A percentile compares a stretch with the other conserved stretches of the same genome.
phyloP scores from a whole-genome alignment of 306 rosid genomes.

The Corylus heterophylla region DNA sequence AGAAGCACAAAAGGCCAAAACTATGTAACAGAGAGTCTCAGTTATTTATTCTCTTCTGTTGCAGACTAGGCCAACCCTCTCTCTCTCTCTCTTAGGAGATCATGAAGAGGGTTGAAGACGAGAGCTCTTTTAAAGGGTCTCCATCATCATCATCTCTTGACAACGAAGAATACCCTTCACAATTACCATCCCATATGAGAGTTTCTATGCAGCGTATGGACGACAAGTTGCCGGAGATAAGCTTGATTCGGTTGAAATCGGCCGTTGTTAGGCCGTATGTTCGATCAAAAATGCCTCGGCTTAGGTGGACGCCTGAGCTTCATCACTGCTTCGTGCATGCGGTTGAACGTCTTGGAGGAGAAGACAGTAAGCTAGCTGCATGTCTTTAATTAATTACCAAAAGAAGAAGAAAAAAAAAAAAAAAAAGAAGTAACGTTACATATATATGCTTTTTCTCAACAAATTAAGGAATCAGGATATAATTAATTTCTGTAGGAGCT shows the following conservation, averaged over 20 bases:
- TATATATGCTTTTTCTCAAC: neutral
- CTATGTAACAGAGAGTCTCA: constrained; percentile 44
- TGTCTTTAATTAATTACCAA: neutral
- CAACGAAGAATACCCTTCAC: constrained; percentile 18
- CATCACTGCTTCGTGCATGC: constrained; percentile 89
- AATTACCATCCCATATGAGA: constrained; percentile 13
- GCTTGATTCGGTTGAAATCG: constrained; percentile 21
- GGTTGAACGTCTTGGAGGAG: constrained; percentile 81
- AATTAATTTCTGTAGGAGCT: constrained; percentile 52
- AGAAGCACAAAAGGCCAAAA: constrained; percentile 70
- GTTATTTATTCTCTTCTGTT: constrained; percentile 66
- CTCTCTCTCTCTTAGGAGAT: constrained; percentile 11
- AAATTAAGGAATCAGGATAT: neutral
- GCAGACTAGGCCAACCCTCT: constrained; percentile 18
- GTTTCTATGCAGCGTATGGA: neutral
- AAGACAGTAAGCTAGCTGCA: constrained; percentile 50
- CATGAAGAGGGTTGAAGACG: constrained; percentile 32
- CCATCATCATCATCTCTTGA: constrained; percentile 35
- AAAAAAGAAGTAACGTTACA: neutral
- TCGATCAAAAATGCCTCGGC: constrained; percentile 73
- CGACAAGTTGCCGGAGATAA: constrained; percentile 23
- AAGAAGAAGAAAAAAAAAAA: neutral
- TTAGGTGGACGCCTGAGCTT: constrained; percentile 87
- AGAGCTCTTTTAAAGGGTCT: constrained; percentile 25
- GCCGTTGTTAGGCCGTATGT: constrained; percentile 57